Conservation (phyloP, 2,329 filamentous ascomycete genomes). For the Neofusicoccum sp. region DNA sequence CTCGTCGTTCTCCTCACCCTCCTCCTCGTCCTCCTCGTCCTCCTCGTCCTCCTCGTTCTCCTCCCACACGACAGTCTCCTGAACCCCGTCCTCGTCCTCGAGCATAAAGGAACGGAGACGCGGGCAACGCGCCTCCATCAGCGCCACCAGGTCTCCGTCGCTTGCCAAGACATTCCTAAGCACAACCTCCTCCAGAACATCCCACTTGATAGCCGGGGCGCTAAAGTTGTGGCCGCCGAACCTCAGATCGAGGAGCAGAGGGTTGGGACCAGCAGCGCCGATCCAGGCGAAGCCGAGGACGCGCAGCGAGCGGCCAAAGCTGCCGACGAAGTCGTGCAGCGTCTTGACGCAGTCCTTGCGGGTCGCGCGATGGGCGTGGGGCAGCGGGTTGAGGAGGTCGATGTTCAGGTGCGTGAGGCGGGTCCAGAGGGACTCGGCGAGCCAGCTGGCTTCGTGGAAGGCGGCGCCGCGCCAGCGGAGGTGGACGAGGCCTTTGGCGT, state of each 20-base stretch:
- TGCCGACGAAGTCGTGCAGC: constrained; percentile 11
- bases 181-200: background rate
- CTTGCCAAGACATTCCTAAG: background rate
- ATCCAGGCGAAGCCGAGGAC: constrained; percentile 11
- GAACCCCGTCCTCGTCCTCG: background rate
- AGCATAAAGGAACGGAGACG: background rate
- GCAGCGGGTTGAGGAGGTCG: constrained; percentile 9
- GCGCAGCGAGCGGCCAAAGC: background rate
- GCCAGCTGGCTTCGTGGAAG: background rate
- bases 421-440: background rate
- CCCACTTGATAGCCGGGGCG: background rate
- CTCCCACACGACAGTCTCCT: background rate
- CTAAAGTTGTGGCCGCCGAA: constrained; percentile 3
- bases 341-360: constrained; percentile 7
- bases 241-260: constrained; percentile 3
- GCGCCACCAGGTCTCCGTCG: background rate
- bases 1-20: too few relatives aligned
- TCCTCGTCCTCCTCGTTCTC: background rate
- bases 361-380: background rate
- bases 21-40: background rate
- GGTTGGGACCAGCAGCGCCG: constrained; percentile 1
- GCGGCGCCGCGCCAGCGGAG: constrained; percentile 8
- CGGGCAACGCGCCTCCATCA: background rate
- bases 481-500: background rate
- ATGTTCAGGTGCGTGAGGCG: background rate